Evolutionary conservation across 495 filamentous ascomycete genomes (phyloP).

Genomic region (Durotheca rogersii): DNA sequence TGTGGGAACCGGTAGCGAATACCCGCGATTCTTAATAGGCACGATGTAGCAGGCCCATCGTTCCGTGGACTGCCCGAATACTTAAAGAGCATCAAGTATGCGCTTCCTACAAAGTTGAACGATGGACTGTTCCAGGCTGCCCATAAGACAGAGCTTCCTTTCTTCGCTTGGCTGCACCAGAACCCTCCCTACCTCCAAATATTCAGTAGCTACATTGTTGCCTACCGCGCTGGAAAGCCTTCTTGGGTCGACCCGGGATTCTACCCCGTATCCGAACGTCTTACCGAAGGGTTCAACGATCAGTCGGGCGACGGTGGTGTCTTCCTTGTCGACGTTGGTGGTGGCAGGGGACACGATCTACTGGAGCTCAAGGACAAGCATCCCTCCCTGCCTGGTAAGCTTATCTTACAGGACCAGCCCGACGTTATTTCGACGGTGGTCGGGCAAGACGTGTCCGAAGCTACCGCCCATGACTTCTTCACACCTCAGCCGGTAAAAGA

Average conservation of each 20-base stretch:
- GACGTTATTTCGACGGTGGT: too few relatives aligned
- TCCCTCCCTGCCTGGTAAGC: neutral
- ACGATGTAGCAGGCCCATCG: slow-evolving; percentile 18
- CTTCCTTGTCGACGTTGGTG: neutral
- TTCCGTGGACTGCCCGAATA: slow-evolving; percentile 24
- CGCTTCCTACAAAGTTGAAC: slow-evolving; percentile 24
- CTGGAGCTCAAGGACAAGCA: neutral
- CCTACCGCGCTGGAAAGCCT: slow-evolving; percentile 49
- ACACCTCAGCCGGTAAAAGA: neutral
- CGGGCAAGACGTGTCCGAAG: neutral
- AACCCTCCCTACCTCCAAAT: slow-evolving; percentile 28
- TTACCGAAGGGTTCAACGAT: slow-evolving; percentile 36
- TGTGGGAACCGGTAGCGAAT: too few relatives aligned
- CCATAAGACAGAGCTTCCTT: slow-evolving; percentile 28
- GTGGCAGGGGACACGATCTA: neutral
- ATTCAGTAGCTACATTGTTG: slow-evolving; percentile 56
- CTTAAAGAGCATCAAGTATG: slow-evolving; percentile 28
- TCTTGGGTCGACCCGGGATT: slow-evolving; percentile 54
- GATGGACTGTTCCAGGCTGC: slow-evolving; percentile 38
- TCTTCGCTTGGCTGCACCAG: slow-evolving; percentile 35
- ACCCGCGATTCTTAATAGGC: slow-evolving; percentile 9
- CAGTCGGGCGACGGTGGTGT: slow-evolving; percentile 60
- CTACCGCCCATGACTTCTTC: neutral
- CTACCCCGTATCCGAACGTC: slow-evolving; percentile 48
- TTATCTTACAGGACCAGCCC: neutral